phyloP scores from a whole-genome alignment of 2,329 filamentous ascomycete species.

The Fulvia fulva region DNA sequence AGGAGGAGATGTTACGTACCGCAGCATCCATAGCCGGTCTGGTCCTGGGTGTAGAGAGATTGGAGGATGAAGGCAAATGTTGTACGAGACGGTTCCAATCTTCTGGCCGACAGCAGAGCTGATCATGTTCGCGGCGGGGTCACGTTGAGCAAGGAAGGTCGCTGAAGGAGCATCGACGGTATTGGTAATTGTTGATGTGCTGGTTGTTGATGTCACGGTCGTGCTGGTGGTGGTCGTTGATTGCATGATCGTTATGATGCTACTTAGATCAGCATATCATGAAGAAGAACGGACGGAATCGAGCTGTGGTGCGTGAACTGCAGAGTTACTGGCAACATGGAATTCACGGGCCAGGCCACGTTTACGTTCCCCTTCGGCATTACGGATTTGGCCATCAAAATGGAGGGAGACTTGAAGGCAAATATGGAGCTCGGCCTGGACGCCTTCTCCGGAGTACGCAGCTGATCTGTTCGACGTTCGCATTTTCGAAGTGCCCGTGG shows the following conservation, averaged over 20 bases:
- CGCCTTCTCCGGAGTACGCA: not conserved
- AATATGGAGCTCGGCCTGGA: slow-evolving; percentile 1
- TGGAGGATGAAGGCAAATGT: slow-evolving; percentile 3
- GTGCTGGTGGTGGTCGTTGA: slow-evolving; percentile 3
- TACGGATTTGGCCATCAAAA: not conserved
- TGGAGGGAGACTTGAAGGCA: not conserved
- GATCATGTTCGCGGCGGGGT: slow-evolving; percentile 1
- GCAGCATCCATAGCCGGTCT: slow-evolving; percentile 5
- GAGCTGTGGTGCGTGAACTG: not conserved
- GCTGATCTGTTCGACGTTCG: not conserved
- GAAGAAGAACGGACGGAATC: too few species aligned
- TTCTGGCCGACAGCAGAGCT: slow-evolving; percentile 6
- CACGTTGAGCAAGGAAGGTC: slow-evolving; percentile 5
- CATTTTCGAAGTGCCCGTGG: not conserved
- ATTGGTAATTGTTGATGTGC: slow-evolving; percentile 2
- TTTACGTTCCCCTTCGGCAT: not conserved
- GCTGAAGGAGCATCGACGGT: slow-evolving; percentile 6
- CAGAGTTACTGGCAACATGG: not conserved
- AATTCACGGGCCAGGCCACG: not conserved
- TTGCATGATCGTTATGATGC: not conserved
- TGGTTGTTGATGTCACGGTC: not conserved
- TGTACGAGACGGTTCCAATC: slow-evolving; percentile 10
- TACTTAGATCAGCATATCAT: too few species aligned
- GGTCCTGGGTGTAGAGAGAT: slow-evolving; percentile 3
- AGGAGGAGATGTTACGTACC: too few species aligned